Evolutionary conservation across 768 basidiomycete genomes (phyloP), one percentile per base, ranked within the genome.

Genomic region (Cyclocybe aegerita): DNA sequence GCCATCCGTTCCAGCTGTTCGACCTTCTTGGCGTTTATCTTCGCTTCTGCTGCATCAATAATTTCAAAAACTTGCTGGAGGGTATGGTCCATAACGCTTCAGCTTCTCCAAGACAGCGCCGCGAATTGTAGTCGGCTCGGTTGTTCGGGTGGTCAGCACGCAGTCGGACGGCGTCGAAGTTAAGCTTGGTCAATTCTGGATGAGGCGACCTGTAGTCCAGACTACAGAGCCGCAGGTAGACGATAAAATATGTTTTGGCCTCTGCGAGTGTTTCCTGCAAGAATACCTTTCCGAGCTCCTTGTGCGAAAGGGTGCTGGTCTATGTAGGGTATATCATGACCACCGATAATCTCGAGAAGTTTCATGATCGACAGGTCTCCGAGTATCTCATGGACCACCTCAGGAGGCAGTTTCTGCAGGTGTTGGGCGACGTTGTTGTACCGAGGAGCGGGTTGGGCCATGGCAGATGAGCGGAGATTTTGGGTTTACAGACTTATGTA

Each of bases 351-450:
- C 34, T 64, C 61, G 16, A 65, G 54, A 46, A 65, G 59, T 31
- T 63, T 63, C 39, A 48, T 36, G 11, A 67, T 43, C 2, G 60
- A 58, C n/a, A 68, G 49, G 39, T 67, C 63, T 39, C 50, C 49
- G 39, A 68, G 46, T 23, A 68, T 50, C 42, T 62, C 55, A 48
- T 65, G 64, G 14, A 65, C 61, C 9, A 67, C 32, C 49, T 69
- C 67, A 23, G 52, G 54, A 7, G 64, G 63, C 33, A 66, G 55
- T 16, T 23, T 49, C 4, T 41, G 16, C 37, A 53, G 32, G 10
- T 53, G 46, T n/a, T 38, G 46, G 17, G 42, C 46, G 40, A 53
- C n/a, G n/a, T n/a, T n/a, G n/a, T n/a, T n/a, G n/a, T n/a, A n/a
- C n/a, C n/a, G n/a, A n/a, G n/a, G n/a, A n/a, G n/a, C n/a, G n/a